Conservation (phyloP, 495 filamentous ascomycete species). For the Penicillium fimorum region DNA sequence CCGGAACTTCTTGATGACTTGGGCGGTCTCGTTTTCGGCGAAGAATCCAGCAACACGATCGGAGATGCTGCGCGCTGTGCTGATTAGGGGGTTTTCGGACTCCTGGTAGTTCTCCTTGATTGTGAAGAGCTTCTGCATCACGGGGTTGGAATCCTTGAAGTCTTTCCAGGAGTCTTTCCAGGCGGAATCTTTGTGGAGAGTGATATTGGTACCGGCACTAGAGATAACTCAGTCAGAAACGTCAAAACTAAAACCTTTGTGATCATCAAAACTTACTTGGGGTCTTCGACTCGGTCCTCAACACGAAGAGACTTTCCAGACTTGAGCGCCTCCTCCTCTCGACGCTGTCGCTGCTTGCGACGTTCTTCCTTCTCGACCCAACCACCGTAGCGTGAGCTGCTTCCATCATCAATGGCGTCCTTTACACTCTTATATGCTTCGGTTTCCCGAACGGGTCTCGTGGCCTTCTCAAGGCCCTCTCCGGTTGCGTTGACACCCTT, state of each 20-base stretch:
- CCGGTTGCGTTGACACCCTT: slow-evolving; percentile 81
- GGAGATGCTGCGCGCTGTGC: slow-evolving; percentile 87
- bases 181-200: slow-evolving; percentile 90
- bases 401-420: slow-evolving; percentile 94
- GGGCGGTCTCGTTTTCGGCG: slow-evolving; percentile 95
- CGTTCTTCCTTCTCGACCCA: slow-evolving; percentile 96
- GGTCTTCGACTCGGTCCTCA: slow-evolving; percentile 73
- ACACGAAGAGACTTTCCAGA: slow-evolving; percentile 39
- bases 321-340: slow-evolving; percentile 65
- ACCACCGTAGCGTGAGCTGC: slow-evolving; percentile 91
- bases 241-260: background rate
- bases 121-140: slow-evolving; percentile 86
- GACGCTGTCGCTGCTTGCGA: slow-evolving; percentile 66
- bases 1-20: slow-evolving; percentile 96
- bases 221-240: slow-evolving; percentile 22
- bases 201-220: slow-evolving; percentile 91
- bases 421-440: slow-evolving; percentile 93
- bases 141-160: slow-evolving; percentile 80
- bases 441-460: slow-evolving; percentile 86
- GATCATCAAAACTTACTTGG: slow-evolving; percentile 62
- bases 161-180: slow-evolving; percentile 96
- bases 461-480: slow-evolving; percentile 87
- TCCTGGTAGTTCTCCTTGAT: slow-evolving; percentile 85
- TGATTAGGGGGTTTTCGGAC: slow-evolving; percentile 93
- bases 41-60: slow-evolving; percentile 94